Base-by-base conservation (phyloP, 1,284 basidiomycete species). In the Melampsora larici-populina region DNA sequence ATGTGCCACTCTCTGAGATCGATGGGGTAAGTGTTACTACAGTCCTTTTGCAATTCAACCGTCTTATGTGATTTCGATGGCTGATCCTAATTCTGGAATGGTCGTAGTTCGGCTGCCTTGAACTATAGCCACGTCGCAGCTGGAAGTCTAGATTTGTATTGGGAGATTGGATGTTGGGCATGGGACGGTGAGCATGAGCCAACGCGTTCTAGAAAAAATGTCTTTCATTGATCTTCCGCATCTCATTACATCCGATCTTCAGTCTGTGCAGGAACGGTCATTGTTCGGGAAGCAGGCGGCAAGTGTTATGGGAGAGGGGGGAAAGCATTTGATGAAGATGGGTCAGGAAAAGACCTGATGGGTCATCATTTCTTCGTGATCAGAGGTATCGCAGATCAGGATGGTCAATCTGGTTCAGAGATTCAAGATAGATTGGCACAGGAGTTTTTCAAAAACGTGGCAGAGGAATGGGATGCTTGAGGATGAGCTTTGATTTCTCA, bases 1-100 rank as follows among this genome's bases (percentile, higher is more conserved):
- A 97, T 97, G 93, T 90, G 88, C 0, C 94, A 97, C 83, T 91
- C 92, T 7, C 86, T 96, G 31, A 87, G 94, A 60, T 91, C 90
- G 43, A 83, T 94, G 80, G 94, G 94, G 6, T 92, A 90, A 8
- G 64, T 46, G 18, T 8, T 15, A 1, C 1, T 51, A 18, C 4
- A 15, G 21, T 36, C 33, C 40, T 29, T 70, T 18, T 31, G 6
- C 2, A 24, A 49, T 29, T 8, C 63, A n/a, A 33, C 31, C 9
- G 9, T 13, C 40, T 43, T 13, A 43, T 94, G 92, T 91, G 94
- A 96, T 85, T 92, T 94, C 78, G 94, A 93, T 11, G 93, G 91
- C 83, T 93, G 91, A 88, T 88, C 80, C 70, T 78, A 29, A 58
- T 9, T 13, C 13, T 13, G 5, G 11, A 1, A 43, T 43, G 40